A percentile compares a stretch with the other conserved stretches of the same genome.
Evolutionary conservation across 2,329 filamentous ascomycete genomes (phyloP).

Genomic region (Didymella glomerata): DNA sequence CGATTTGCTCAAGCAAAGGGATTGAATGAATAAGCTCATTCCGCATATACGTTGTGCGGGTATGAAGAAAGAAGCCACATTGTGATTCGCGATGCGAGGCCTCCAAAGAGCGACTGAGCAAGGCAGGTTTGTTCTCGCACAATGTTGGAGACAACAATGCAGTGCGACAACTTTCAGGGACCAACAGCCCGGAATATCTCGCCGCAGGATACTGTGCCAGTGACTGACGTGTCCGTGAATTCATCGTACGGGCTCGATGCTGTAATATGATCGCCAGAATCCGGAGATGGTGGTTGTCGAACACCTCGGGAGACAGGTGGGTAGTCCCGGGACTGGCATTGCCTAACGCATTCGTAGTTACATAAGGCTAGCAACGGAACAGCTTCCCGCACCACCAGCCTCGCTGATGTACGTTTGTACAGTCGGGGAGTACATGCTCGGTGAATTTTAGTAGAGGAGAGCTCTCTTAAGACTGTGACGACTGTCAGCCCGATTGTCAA

Average conservation of each 20-base stretch:
- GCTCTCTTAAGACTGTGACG: neutral
- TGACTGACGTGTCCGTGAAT: neutral
- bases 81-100: neutral
- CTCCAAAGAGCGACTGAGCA: neutral
- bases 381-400: neutral
- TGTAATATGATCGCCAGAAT: neutral
- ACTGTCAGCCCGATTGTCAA: neutral
- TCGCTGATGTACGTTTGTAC: neutral
- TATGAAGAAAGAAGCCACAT: constrained; percentile 1
- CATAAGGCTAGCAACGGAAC: neutral
- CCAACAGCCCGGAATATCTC: neutral
- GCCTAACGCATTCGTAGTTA: neutral
- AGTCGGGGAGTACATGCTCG: neutral
- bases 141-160: neutral
- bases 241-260: neutral
- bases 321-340: constrained; percentile 7
- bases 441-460: neutral
- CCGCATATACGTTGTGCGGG: constrained; percentile 1
- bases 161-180: neutral
- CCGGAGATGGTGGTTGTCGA: constrained; percentile 1
- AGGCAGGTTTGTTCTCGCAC: neutral
- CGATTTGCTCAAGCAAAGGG: neutral
- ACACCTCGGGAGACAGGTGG: constrained; percentile 7
- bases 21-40: neutral
- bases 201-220: neutral